These are phyloP conservation scores for Clitopilus hobsonii DNA, from an alignment of 768 basidiomycete genomes.

Conservation along the genomic window DNA sequence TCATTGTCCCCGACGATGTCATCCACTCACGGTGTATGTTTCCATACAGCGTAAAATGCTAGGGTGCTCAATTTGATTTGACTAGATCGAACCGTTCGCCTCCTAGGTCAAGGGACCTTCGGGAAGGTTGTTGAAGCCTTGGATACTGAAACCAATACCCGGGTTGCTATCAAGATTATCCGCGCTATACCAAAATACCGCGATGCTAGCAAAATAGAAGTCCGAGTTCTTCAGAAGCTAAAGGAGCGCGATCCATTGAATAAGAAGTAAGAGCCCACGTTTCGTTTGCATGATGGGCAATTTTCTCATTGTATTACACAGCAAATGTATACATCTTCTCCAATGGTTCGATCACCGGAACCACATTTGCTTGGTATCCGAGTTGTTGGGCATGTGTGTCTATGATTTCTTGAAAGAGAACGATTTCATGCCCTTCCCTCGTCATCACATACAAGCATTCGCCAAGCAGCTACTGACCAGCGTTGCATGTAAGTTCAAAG, in stretches of 20 bases:
- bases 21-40: constrained; percentile 79
- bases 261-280: constrained; percentile 60
- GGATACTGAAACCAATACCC: constrained; percentile 67
- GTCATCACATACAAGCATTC: constrained; percentile 94
- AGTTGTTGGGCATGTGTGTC: constrained; percentile 93
- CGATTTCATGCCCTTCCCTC: constrained; percentile 93
- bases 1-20: constrained; percentile 87
- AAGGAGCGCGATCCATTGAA: constrained; percentile 87
- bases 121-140: constrained; percentile 97
- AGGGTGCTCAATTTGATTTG: constrained; percentile 13
- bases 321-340: constrained; percentile 96
- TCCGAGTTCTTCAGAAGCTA: constrained; percentile 89
- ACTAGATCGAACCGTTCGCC: constrained; percentile 84
- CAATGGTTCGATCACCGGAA: constrained; percentile 96
- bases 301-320: constrained; percentile 28
- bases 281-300: not conserved
- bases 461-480: constrained; percentile 88
- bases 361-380: constrained; percentile 96
- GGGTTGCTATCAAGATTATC: constrained; percentile 98
- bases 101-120: constrained; percentile 96
- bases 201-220: constrained; percentile 97
- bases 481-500: constrained; percentile 75
- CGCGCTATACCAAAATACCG: constrained; percentile 98
- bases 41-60: no score
- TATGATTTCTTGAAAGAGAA: constrained; percentile 99